These are phyloP conservation scores for Ajuga chamaepitys DNA, from an alignment of 257 asterid species.

Conservation along the genomic window DNA sequence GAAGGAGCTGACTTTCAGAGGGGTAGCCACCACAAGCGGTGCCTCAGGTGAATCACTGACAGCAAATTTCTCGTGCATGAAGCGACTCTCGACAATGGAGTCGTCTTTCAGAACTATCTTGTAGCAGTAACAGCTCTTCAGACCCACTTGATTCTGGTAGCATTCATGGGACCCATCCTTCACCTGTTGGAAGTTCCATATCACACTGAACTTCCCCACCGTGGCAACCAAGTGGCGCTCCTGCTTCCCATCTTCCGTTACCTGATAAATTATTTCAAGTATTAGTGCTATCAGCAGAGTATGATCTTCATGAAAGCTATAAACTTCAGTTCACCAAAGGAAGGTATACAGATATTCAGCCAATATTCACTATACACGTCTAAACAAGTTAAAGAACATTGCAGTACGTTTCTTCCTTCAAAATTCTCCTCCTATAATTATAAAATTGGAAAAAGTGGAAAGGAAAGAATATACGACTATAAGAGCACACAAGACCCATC, in stretches of 20 bases:
- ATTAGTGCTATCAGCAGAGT: not conserved
- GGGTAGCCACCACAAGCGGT: conserved; percentile 66
- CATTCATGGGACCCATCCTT: conserved; percentile 88
- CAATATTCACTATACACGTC: not conserved
- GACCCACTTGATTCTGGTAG: conserved; percentile 63
- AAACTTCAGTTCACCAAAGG: not conserved
- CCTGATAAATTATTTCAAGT: conserved; percentile 35
- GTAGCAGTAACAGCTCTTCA: conserved; percentile 87
- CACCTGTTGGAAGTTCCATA: conserved; percentile 95
- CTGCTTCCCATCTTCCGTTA: conserved; percentile 86
- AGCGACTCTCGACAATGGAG: conserved; percentile 59
- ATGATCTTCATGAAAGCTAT: not conserved
- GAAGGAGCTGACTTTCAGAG: conserved; percentile 88
- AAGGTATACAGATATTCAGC: not conserved
- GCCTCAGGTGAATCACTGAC: conserved; percentile 71
- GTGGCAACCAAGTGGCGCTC: conserved; percentile 96
- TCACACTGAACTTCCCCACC: conserved; percentile 95
- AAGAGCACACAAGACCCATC: too few species aligned
- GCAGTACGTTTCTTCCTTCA: not conserved
- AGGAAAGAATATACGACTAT: too few species aligned
- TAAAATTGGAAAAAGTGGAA: too few species aligned
- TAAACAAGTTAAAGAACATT: not conserved
- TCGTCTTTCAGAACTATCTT: conserved; percentile 51
- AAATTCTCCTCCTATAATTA: not conserved
- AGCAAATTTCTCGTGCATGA: conserved; percentile 95